Evolutionary conservation across 2,329 filamentous ascomycete species (phyloP).

Genomic region (Aspergillus chevalieri): DNA sequence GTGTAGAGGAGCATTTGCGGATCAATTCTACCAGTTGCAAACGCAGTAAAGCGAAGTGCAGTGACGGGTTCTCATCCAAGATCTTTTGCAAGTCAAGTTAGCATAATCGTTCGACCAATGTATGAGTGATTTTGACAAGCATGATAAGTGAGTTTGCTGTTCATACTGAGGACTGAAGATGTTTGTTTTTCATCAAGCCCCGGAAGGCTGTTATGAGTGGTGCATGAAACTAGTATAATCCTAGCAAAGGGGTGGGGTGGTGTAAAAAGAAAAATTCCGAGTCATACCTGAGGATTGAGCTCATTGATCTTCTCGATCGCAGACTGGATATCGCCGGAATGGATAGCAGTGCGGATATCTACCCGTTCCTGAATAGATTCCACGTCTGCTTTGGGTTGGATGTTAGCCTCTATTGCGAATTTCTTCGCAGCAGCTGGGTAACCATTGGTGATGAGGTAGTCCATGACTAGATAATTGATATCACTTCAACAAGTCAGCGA

Average conservation of each 20-base stretch:
- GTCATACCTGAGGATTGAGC: conserved; percentile 78
- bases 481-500: conserved; percentile 56
- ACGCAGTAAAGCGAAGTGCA: conserved; percentile 85
- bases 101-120: conserved; percentile 9
- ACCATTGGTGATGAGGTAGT: conserved; percentile 93
- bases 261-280: conserved; percentile 1
- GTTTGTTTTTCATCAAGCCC: conserved; percentile 79
- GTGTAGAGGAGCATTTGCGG: conserved; percentile 60
- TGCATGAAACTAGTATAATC: conserved; percentile 99
- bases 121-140: conserved; percentile 7
- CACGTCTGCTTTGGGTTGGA: conserved; percentile 65
- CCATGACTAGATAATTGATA: conserved; percentile 90
- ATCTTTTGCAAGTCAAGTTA: conserved; percentile 59
- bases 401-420: conserved; percentile 89
- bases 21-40: conserved; percentile 94
- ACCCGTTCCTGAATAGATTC: conserved; percentile 71
- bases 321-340: conserved; percentile 74
- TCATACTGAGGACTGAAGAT: conserved; percentile 87
- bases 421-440: conserved; percentile 89
- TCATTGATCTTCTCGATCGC: conserved; percentile 87
- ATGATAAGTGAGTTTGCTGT: conserved; percentile 33
- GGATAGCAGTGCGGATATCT: conserved; percentile 76
- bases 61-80: conserved; percentile 69
- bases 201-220: conserved; percentile 88
- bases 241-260: conserved; percentile 49